Evolutionary conservation across 2,329 filamentous ascomycete genomes (phyloP).

Genomic region (Cladophialophora yegresii): DNA sequence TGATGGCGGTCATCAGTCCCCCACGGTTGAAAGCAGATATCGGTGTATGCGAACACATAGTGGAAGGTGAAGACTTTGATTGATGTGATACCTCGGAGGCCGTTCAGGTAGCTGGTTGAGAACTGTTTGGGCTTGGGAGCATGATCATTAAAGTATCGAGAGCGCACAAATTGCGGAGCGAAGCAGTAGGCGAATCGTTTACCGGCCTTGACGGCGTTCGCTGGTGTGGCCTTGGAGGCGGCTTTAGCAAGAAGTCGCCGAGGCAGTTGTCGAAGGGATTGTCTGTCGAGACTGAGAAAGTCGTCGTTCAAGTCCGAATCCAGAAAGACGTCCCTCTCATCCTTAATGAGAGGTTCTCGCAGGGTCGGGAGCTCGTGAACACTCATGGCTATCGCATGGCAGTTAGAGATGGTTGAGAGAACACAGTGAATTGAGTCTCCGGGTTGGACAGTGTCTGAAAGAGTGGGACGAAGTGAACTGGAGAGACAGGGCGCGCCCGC

Average conservation of each 20-base stretch:
- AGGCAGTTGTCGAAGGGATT: conserved; percentile 19
- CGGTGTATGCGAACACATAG: conserved; percentile 45
- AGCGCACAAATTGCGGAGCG: conserved; percentile 31
- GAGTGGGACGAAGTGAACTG: conserved; percentile 1
- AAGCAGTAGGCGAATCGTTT: conserved; percentile 35
- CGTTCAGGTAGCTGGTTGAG: conserved; percentile 39
- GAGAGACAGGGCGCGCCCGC: conserved; percentile 11
- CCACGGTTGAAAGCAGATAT: conserved; percentile 47
- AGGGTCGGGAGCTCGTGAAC: conserved; percentile 8
- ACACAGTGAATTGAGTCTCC: background rate
- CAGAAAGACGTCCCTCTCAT: conserved; percentile 16
- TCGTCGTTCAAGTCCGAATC: conserved; percentile 13
- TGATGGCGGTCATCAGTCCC: conserved; percentile 39
- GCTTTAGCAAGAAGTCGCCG: conserved; percentile 22
- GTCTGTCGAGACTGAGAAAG: background rate
- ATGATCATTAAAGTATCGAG: conserved; percentile 30
- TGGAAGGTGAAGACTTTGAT: conserved; percentile 52
- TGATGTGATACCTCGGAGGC: conserved; percentile 49
- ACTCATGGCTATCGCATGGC: conserved; percentile 17
- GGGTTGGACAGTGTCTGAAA: background rate
- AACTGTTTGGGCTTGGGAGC: conserved; percentile 32
- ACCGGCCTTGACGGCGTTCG: conserved; percentile 24
- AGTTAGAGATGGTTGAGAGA: background rate
- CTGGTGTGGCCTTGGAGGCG: conserved; percentile 23
- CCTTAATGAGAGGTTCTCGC: conserved; percentile 18